Conservation (phyloP, 495 filamentous ascomycete genomes). For the Penicillium roqueforti region DNA sequence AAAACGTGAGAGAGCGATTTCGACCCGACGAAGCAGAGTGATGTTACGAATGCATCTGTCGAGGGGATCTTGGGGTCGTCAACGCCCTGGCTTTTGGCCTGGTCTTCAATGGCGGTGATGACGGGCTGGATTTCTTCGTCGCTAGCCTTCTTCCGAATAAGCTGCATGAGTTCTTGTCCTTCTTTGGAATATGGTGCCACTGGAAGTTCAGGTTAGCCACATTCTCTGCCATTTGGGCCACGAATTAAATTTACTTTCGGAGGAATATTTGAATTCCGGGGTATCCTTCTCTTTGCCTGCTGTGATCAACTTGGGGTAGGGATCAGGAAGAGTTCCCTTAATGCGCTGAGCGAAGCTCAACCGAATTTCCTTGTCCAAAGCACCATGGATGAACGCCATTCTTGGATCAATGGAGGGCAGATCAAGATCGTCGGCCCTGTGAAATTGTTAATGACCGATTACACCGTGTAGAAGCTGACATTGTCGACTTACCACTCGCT, state of each 20-base stretch:
- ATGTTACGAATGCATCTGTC: slow-evolving; percentile 88
- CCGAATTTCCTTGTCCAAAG: slow-evolving; percentile 94
- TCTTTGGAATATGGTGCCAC: slow-evolving; percentile 76
- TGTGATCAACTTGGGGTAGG: slow-evolving; percentile 76
- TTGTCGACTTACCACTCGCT: slow-evolving; percentile 70
- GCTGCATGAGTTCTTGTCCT: slow-evolving; percentile 70
- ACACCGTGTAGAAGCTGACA: background rate
- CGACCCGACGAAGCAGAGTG: slow-evolving; percentile 85
- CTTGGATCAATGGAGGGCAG: slow-evolving; percentile 74
- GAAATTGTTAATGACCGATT: slow-evolving; percentile 5
- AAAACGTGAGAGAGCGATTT: slow-evolving; percentile 96
- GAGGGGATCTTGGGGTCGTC: slow-evolving; percentile 72
- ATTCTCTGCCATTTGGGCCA: background rate
- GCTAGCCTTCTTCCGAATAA: slow-evolving; percentile 76
- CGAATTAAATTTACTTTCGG: slow-evolving; percentile 56
- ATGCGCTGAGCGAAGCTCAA: slow-evolving; percentile 95
- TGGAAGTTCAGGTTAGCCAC: slow-evolving; percentile 26
- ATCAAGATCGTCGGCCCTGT: slow-evolving; percentile 74
- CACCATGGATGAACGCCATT: slow-evolving; percentile 86
- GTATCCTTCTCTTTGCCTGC: slow-evolving; percentile 88
- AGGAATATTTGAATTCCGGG: slow-evolving; percentile 87
- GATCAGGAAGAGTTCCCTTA: slow-evolving; percentile 83
- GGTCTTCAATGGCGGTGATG: slow-evolving; percentile 70
- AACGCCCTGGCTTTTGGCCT: slow-evolving; percentile 61
- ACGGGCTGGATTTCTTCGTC: slow-evolving; percentile 76